phyloP scores from a whole-genome alignment of 2,329 filamentous ascomycete genomes.

The Fusarium redolens region DNA sequence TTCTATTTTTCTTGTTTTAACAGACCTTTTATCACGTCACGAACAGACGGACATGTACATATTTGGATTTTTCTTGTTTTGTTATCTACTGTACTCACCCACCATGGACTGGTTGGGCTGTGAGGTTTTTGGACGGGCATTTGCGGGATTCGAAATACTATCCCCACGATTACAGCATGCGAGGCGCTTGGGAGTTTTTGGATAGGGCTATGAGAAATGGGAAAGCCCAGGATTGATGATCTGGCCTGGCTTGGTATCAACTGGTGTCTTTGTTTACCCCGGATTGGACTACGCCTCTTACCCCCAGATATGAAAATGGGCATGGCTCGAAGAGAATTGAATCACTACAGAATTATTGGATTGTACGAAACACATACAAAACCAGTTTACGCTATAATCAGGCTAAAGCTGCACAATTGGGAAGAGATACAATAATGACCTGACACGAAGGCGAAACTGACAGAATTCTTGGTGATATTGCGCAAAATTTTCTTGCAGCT shows the following conservation, averaged over 20 bases:
- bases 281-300: slow-evolving; percentile 23
- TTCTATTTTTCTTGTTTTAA: slow-evolving; percentile 35
- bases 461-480: slow-evolving; percentile 22
- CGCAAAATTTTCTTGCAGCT: slow-evolving; percentile 14
- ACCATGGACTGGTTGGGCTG: slow-evolving; percentile 1
- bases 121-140: slow-evolving; percentile 21
- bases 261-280: slow-evolving; percentile 28
- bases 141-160: slow-evolving; percentile 13
- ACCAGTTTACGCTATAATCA: slow-evolving; percentile 12
- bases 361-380: slow-evolving; percentile 10
- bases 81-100: slow-evolving; percentile 11
- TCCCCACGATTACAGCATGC: slow-evolving; percentile 31
- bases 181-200: slow-evolving; percentile 37
- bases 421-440: slow-evolving; percentile 39
- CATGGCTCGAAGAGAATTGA: slow-evolving; percentile 25
- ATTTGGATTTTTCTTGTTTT: slow-evolving; percentile 14
- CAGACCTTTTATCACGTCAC: slow-evolving; percentile 13
- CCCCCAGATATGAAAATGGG: slow-evolving; percentile 30
- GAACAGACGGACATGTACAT: slow-evolving; percentile 20
- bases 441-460: slow-evolving; percentile 41
- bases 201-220: slow-evolving; percentile 7
- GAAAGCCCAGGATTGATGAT: slow-evolving; percentile 17
- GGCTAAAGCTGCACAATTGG: slow-evolving; percentile 31
- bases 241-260: slow-evolving; percentile 29
- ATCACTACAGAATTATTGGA: slow-evolving; percentile 20